Evolutionary conservation across 2,329 filamentous ascomycete species (phyloP).

Genomic region (Fusarium pilosicola): DNA sequence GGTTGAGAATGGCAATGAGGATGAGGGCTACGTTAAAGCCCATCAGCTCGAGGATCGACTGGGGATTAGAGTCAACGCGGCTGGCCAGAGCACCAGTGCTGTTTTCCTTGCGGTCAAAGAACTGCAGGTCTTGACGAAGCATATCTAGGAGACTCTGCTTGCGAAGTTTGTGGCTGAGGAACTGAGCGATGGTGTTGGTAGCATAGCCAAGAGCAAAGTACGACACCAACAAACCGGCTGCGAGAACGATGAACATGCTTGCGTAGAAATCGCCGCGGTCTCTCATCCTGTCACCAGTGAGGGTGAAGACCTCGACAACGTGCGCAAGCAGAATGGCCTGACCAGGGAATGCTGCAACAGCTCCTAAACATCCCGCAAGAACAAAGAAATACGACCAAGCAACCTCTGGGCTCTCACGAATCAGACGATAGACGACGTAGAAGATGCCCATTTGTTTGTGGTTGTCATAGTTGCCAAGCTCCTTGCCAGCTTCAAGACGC

Average conservation of each 20-base stretch:
- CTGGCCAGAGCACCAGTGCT: slow-evolving; percentile 51
- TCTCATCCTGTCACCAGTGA: slow-evolving; percentile 47
- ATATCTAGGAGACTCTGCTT: slow-evolving; percentile 45
- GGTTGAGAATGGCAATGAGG: slow-evolving; percentile 50
- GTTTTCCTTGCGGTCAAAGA: slow-evolving; percentile 56
- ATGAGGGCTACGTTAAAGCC: slow-evolving; percentile 55
- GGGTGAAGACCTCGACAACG: slow-evolving; percentile 54
- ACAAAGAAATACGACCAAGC: slow-evolving; percentile 50
- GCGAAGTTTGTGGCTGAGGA: slow-evolving; percentile 40
- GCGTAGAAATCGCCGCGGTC: slow-evolving; percentile 62
- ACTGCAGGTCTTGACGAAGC: slow-evolving; percentile 54
- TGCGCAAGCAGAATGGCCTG: slow-evolving; percentile 57
- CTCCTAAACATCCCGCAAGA: slow-evolving; percentile 44
- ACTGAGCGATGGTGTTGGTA: slow-evolving; percentile 48
- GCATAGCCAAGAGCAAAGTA: slow-evolving; percentile 55
- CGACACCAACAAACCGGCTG: slow-evolving; percentile 55
- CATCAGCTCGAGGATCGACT: slow-evolving; percentile 55
- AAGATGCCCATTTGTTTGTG: slow-evolving; percentile 48
- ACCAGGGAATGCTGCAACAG: slow-evolving; percentile 53
- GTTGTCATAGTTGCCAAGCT: slow-evolving; percentile 51
- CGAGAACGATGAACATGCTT: slow-evolving; percentile 64
- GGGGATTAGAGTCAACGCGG: slow-evolving; percentile 51
- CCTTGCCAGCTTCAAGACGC: slow-evolving; percentile 48
- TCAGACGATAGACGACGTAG: slow-evolving; percentile 46
- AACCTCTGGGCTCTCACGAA: slow-evolving; percentile 52